Base-by-base conservation (phyloP, 768 basidiomycete genomes). In the Russula sp. region DNA sequence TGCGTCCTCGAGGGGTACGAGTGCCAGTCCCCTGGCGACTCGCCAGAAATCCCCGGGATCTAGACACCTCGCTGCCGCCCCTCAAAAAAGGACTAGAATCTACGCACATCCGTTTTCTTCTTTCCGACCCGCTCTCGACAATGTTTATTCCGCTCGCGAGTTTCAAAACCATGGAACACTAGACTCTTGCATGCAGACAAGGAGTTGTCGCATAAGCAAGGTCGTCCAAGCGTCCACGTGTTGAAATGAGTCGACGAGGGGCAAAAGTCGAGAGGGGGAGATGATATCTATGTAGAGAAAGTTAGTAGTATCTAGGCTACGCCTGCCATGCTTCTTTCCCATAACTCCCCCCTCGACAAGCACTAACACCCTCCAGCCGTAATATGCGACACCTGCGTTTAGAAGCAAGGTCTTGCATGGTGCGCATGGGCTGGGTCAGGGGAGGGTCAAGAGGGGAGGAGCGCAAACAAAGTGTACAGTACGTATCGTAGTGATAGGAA, bases 21-120 rank as follows among this genome's bases (percentile, higher is more conserved):
- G 63, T 48, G 57, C 57, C 57, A 59, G 63, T 64, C 63, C 63
- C 16, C 57, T 36, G 38, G 57, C 51, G 20, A 53, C 44, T 59
- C 63, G 52, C 59, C 63, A 64, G 57, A 64, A 64, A 57, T 64
- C 63, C 63, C 63, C 57, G 57, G 63, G 14, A 48, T 64, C 63
- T 64, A 16, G 44, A 59, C 44, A 20, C 63, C n/a, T 64, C 63
- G 63, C 63, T 32, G 51, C 52, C 7, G n/a, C 10, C 63, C 63
- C 34, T 16, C 48, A 14, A 58, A 30, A 30, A n/a, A n/a, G n/a
- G n/a, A n/a, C n/a, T n/a, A n/a, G n/a, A n/a, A n/a, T n/a, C n/a
- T n/a, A 26, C 32, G 28, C 28, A 28, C 28, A 28, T 28, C 4
- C 28, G 28, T 28, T 28, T 28, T 28, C 28, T 28, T n/a, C n/a